Conservation (phyloP, 192 early-diverging fungal genomes). For the Coemansia sp. region DNA sequence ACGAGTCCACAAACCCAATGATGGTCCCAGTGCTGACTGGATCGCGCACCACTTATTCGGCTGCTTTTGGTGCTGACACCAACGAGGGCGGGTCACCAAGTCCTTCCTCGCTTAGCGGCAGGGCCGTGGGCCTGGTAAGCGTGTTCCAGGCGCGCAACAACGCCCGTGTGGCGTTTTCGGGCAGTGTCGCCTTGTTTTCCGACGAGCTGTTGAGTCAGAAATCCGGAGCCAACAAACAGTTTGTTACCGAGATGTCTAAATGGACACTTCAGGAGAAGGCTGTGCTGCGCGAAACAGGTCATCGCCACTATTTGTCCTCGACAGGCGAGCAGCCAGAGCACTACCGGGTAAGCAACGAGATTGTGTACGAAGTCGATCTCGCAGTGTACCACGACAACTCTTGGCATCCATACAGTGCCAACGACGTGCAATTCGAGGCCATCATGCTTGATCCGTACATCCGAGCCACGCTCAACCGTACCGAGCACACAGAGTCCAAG, state of each 20-base stretch:
- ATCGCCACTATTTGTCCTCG: slow-evolving; percentile 57
- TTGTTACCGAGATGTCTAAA: slow-evolving; percentile 67
- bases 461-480: slow-evolving; percentile 61
- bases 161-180: slow-evolving; percentile 79
- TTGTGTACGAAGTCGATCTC: slow-evolving; percentile 82
- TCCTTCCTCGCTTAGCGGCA: slow-evolving; percentile 54
- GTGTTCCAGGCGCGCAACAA: slow-evolving; percentile 86
- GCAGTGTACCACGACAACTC: slow-evolving; percentile 69
- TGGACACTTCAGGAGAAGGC: slow-evolving; percentile 94
- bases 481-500: neutral
- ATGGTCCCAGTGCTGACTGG: slow-evolving; percentile 60
- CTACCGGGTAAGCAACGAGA: slow-evolving; percentile 91
- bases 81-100: slow-evolving; percentile 12
- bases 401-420: slow-evolving; percentile 77
- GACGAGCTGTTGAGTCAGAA: slow-evolving; percentile 56
- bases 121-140: slow-evolving; percentile 66
- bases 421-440: slow-evolving; percentile 82
- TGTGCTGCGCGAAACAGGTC: slow-evolving; percentile 57
- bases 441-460: slow-evolving; percentile 98
- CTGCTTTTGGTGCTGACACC: neutral
- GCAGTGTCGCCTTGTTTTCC: slow-evolving; percentile 78
- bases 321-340: slow-evolving; percentile 64
- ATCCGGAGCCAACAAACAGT: slow-evolving; percentile 62
- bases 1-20: slow-evolving; percentile 62
- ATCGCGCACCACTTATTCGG: slow-evolving; percentile 62